Evolutionary conservation across 1,284 basidiomycete species (phyloP).

Genomic region (Mycena citricolor): DNA sequence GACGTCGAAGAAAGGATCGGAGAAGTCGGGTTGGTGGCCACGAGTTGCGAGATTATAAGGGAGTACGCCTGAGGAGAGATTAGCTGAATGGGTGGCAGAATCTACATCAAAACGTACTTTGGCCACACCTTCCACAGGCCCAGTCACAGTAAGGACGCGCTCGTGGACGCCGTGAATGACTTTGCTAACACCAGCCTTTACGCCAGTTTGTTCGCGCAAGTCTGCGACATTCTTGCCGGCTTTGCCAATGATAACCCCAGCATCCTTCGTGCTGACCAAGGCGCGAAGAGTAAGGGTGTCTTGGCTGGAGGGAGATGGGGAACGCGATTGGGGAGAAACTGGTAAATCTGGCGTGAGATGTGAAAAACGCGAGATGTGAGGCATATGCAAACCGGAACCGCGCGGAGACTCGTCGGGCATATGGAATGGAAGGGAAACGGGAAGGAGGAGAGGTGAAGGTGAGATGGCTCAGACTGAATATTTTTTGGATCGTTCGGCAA

Average conservation of each 20-base stretch:
- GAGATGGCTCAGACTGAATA: conserved; percentile 25
- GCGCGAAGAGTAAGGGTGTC: conserved; percentile 86
- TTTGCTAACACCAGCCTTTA: conserved; percentile 98
- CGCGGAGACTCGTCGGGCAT: conserved; percentile 67
- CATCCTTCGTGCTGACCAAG: conserved; percentile 94
- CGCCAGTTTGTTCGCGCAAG: conserved; percentile 90
- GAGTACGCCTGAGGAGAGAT: conserved; percentile 77
- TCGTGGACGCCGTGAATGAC: conserved; percentile 97
- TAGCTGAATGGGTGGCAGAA: conserved; percentile 5
- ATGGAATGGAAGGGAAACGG: no score
- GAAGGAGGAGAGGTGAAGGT: conserved; percentile 31
- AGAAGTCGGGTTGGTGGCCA: conserved; percentile 70
- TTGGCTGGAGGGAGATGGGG: conserved; percentile 53
- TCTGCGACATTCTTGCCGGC: conserved; percentile 97
- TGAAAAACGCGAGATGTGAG: conserved; percentile 21
- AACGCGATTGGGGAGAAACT: conserved; percentile 64
- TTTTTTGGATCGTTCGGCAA: no score
- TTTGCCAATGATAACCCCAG: conserved; percentile 96
- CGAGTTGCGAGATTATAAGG: conserved; percentile 92
- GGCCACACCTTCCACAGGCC: conserved; percentile 88
- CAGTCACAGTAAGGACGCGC: conserved; percentile 92
- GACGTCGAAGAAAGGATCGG: conserved; percentile 59
- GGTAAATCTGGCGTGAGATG: conserved; percentile 18
- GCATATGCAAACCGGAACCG: conserved; percentile 46
- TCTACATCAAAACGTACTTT: conserved; percentile 73